Evolutionary conservation across 768 basidiomycete species (phyloP).

Genomic region (Tephrocybe sp.): DNA sequence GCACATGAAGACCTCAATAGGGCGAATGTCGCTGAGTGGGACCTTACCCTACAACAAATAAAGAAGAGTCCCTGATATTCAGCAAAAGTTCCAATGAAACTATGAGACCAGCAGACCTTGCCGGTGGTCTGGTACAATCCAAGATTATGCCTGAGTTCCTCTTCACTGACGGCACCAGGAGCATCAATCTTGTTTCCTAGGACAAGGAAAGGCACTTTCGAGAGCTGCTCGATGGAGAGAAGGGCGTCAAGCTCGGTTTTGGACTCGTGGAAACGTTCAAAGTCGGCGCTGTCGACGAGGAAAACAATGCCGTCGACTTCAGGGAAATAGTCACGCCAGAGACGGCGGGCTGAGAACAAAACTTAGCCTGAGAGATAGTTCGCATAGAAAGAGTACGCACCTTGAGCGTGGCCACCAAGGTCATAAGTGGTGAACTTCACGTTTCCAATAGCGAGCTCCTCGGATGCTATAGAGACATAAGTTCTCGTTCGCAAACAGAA

Average conservation of each 20-base stretch:
- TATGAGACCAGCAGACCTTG: conserved; percentile 83
- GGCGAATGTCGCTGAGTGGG: conserved; percentile 93
- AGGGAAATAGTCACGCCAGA: conserved; percentile 99
- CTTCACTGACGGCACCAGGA: conserved; percentile 95
- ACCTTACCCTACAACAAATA: conserved; percentile 83
- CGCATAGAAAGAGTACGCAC: conserved; percentile 36
- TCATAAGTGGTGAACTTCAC: conserved; percentile 99
- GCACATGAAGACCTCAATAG: conserved; percentile 99
- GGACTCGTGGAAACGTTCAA: conserved; percentile 93
- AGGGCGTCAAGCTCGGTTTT: conserved; percentile 97
- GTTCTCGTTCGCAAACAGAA: conserved; percentile 7
- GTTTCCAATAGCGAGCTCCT: conserved; percentile 97
- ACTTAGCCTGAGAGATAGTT: background rate
- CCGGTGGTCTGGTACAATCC: conserved; percentile 99
- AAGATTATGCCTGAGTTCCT: conserved; percentile 92
- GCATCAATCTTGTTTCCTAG: conserved; percentile 99
- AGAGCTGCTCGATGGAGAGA: conserved; percentile 91
- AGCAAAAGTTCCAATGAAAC: conserved; percentile 7
- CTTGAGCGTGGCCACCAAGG: conserved; percentile 96
- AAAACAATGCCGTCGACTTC: conserved; percentile 99
- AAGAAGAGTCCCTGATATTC: background rate
- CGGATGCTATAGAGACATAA: conserved; percentile 67
- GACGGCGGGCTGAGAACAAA: conserved; percentile 72
- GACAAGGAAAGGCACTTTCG: conserved; percentile 96
- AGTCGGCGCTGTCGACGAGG: conserved; percentile 96